Conservation (phyloP, 257 asterid genomes). For the Solanum clarkiae region DNA sequence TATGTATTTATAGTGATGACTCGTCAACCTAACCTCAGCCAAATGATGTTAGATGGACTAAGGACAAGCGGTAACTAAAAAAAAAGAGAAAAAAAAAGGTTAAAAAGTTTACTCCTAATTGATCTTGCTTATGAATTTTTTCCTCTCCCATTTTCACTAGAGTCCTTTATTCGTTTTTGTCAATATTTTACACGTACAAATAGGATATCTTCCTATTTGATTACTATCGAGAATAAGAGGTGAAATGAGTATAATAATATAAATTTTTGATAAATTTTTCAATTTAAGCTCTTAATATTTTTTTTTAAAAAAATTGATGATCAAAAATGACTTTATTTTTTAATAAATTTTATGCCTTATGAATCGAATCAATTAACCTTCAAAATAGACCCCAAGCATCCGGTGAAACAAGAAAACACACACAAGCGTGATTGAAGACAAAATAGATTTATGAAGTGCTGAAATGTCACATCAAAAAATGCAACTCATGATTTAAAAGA, state of each 20-base stretch:
- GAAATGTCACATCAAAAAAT: not conserved
- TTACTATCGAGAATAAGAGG: not conserved
- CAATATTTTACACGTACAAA: not conserved
- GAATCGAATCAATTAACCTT: not conserved
- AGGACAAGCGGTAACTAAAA: too few relatives aligned
- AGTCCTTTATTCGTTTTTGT: not conserved
- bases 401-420: not conserved
- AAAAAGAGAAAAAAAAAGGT: not conserved
- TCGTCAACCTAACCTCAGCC: not conserved
- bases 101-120: too few relatives aligned
- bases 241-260: not conserved
- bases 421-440: not conserved
- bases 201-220: not conserved
- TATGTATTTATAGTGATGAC: not conserved
- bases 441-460: not conserved
- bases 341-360: rapidly evolving
- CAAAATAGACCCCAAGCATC: not conserved
- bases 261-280: too few relatives aligned
- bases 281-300: not conserved
- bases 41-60: too few relatives aligned
- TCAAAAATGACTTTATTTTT: not conserved
- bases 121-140: too few relatives aligned
- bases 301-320: not conserved
- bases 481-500: not conserved
- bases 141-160: not conserved